Conservation (phyloP, 306 rosid genomes). For the Hylodesmum podocarpum region DNA sequence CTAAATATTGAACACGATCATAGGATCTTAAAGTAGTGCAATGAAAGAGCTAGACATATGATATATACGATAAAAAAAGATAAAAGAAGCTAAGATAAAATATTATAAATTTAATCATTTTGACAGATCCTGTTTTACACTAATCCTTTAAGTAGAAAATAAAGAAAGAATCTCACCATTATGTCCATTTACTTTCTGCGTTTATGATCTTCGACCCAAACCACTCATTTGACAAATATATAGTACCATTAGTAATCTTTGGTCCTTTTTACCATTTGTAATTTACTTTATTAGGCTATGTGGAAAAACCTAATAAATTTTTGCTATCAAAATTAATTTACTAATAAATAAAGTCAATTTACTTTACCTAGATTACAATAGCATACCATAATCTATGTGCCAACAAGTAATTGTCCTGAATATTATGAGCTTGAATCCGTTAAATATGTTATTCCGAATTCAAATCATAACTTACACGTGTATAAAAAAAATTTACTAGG, state of each 20-base stretch:
- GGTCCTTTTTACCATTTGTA: background rate
- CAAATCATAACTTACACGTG: too few species aligned
- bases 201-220: constrained; percentile 12
- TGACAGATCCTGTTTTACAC: background rate
- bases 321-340: background rate
- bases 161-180: constrained; percentile 6
- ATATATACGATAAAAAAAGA: background rate
- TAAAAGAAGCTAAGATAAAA: background rate
- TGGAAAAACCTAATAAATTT: too few species aligned
- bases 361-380: background rate
- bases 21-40: constrained; percentile 16
- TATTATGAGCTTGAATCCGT: too few species aligned
- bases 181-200: background rate
- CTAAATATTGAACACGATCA: constrained; percentile 17
- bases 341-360: background rate
- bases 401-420: too few species aligned
- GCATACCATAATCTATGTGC: background rate
- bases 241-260: background rate
- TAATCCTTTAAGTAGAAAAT: background rate
- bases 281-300: background rate
- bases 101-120: background rate
- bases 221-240: constrained; percentile 12
- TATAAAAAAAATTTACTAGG: too few species aligned
- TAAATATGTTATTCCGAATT: too few species aligned
- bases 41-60: constrained; percentile 11